Conservation (phyloP, 208 protist genomes). For the Crithidia acanthocephali region DNA sequence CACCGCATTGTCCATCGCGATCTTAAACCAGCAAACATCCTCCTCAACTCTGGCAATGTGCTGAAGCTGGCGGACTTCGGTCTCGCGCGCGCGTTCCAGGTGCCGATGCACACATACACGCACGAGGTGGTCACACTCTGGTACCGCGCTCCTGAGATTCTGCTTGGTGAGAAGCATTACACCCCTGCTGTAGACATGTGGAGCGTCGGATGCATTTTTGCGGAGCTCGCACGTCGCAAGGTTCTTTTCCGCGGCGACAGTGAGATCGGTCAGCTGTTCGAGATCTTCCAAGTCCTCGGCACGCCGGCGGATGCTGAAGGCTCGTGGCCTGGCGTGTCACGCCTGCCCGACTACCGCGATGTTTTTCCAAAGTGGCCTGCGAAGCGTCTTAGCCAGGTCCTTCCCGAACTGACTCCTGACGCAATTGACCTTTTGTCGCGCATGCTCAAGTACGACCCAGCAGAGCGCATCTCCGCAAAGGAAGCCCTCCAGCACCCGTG, state of each 20-base stretch:
- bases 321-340: slow-evolving; percentile 97
- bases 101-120: slow-evolving; percentile 98
- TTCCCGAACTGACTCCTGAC: slow-evolving; percentile 82
- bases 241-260: slow-evolving; percentile 98
- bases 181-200: slow-evolving; percentile 99
- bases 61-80: slow-evolving; percentile 97
- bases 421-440: slow-evolving; percentile 82
- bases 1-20: slow-evolving; percentile 96
- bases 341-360: slow-evolving; percentile 97
- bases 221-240: slow-evolving; percentile 95
- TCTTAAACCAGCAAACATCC: slow-evolving; percentile 97
- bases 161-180: slow-evolving; percentile 99
- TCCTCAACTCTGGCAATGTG: slow-evolving; percentile 83
- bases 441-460: slow-evolving; percentile 93
- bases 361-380: slow-evolving; percentile 95
- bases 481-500: slow-evolving; percentile 92
- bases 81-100: slow-evolving; percentile 97
- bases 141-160: slow-evolving; percentile 99
- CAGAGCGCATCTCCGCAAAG: slow-evolving; percentile 89
- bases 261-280: slow-evolving; percentile 98
- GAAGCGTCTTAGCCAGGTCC: slow-evolving; percentile 65
- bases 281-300: slow-evolving; percentile 98
- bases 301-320: slow-evolving; percentile 94
- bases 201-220: slow-evolving; percentile 99
- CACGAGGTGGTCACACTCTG: slow-evolving; percentile 99